phyloP scores from a whole-genome alignment of 352 stramenopile species.

The Phytophthora sp. region DNA sequence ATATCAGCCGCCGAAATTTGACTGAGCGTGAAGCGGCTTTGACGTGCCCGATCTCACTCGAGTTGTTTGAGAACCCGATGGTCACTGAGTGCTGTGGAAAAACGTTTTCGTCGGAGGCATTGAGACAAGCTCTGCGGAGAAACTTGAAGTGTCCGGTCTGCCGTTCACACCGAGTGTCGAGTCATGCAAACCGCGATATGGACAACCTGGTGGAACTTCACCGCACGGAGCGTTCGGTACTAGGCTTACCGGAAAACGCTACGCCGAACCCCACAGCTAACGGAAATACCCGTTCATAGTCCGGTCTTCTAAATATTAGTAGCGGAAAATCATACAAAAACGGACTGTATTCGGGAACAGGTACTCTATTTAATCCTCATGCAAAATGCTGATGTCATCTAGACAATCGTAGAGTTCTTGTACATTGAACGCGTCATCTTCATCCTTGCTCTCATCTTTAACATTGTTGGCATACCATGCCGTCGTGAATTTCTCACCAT shows the following conservation, averaged over 20 bases:
- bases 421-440: too few relatives aligned
- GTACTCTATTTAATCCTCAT: too few relatives aligned
- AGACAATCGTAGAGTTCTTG: too few relatives aligned
- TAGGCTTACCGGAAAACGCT: neutral
- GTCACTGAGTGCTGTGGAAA: constrained; percentile 19
- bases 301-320: too few relatives aligned
- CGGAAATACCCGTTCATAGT: neutral
- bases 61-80: constrained; percentile 20
- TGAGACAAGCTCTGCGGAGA: neutral
- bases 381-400: too few relatives aligned
- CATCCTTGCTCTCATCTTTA: too few relatives aligned
- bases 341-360: too few relatives aligned
- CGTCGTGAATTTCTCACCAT: too few relatives aligned
- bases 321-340: too few relatives aligned
- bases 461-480: too few relatives aligned
- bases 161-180: neutral
- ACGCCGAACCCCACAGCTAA: neutral
- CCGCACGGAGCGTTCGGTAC: neutral
- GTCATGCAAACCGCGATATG: constrained; percentile 9
- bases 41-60: constrained; percentile 18
- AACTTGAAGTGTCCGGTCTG: constrained; percentile 14
- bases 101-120: constrained; percentile 9
- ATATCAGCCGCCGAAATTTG: neutral
- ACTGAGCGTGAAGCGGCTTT: constrained; percentile 10
- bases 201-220: constrained; percentile 15